Percentiles rank a stretch among this genome's conserved stretches.
phyloP scores from a whole-genome alignment of 176 grass and related monocot genomes.

The Aegilops umbellulata region DNA sequence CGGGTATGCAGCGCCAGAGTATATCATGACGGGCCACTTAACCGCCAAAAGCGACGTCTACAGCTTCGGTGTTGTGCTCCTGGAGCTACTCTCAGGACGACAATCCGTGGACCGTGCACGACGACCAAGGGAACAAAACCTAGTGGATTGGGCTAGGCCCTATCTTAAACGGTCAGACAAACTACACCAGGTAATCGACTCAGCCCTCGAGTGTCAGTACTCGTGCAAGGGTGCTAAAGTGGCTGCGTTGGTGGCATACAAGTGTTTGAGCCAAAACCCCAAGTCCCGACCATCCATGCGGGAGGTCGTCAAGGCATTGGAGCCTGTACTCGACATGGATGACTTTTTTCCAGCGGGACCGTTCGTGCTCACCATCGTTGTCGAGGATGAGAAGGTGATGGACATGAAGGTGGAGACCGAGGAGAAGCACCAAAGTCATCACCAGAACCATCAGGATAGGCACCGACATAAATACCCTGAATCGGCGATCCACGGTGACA shows the following conservation, averaged over 20 bases:
- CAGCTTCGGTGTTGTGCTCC: constrained; percentile 64
- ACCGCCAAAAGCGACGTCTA: constrained; percentile 83
- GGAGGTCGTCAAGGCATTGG: constrained; percentile 60
- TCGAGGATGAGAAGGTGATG: constrained; percentile 53
- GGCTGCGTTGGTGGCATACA: constrained; percentile 69
- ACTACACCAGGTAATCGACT: constrained; percentile 59
- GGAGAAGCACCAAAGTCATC: constrained; percentile 23
- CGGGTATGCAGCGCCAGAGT: constrained; percentile 80
- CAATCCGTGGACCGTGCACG: constrained; percentile 53
- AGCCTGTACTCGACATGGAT: constrained; percentile 55
- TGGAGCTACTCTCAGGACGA: constrained; percentile 66
- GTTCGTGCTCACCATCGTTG: constrained; percentile 53
- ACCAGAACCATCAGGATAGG: constrained; percentile 55
- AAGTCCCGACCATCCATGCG: constrained; percentile 77
- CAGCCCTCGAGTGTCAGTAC: constrained; percentile 58
- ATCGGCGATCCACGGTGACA: constrained; percentile 48
- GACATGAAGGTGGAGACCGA: constrained; percentile 29
- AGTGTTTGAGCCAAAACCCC: constrained; percentile 68
- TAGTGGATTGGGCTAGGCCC: constrained; percentile 73
- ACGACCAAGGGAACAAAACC: constrained; percentile 47
- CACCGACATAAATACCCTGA: constrained; percentile 53
- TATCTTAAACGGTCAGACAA: constrained; percentile 45
- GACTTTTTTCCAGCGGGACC: constrained; percentile 48
- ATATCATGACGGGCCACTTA: constrained; percentile 81
- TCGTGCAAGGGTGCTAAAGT: constrained; percentile 60